phyloP scores from a whole-genome alignment of 83 land plant genomes.

The Larix sibirica region DNA sequence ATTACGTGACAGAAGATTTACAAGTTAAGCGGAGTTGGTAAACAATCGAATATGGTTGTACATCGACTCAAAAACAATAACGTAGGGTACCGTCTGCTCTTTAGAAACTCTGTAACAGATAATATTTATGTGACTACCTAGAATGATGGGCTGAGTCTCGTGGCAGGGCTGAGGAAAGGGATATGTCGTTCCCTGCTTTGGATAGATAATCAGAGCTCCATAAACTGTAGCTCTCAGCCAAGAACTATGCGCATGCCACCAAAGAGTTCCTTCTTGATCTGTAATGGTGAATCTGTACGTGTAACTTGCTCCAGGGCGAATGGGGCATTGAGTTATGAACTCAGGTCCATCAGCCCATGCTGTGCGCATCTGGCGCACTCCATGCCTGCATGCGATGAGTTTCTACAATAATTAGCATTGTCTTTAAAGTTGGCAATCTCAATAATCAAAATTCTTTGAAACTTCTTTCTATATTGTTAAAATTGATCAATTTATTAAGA shows the following conservation, averaged over 20 bases:
- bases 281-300: slow-evolving; percentile 25
- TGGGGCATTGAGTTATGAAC: slow-evolving; percentile 24
- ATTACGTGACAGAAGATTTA: not conserved
- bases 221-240: slow-evolving; percentile 32
- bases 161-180: slow-evolving; percentile 26
- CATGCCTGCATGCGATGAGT: slow-evolving; percentile 21
- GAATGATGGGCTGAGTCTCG: slow-evolving; percentile 13
- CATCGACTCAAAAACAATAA: not conserved
- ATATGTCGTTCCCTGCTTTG: slow-evolving; percentile 20
- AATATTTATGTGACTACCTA: not conserved
- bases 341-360: slow-evolving; percentile 35
- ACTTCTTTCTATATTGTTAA: too few relatives aligned
- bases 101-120: not conserved
- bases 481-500: too few relatives aligned
- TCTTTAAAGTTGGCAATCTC: too few relatives aligned
- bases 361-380: slow-evolving; percentile 16
- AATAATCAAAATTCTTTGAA: too few relatives aligned
- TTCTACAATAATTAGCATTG: too few relatives aligned
- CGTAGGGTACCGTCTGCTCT: not conserved
- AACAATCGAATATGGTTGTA: not conserved
- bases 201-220: slow-evolving; percentile 22
- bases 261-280: slow-evolving; percentile 26
- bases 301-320: slow-evolving; percentile 23
- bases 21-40: not conserved
- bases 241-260: slow-evolving; percentile 32